A percentile compares a stretch with the other conserved stretches of the same genome.
Conservation (phyloP, 2,329 filamentous ascomycete species). For the Fusarium ambrosium region DNA sequence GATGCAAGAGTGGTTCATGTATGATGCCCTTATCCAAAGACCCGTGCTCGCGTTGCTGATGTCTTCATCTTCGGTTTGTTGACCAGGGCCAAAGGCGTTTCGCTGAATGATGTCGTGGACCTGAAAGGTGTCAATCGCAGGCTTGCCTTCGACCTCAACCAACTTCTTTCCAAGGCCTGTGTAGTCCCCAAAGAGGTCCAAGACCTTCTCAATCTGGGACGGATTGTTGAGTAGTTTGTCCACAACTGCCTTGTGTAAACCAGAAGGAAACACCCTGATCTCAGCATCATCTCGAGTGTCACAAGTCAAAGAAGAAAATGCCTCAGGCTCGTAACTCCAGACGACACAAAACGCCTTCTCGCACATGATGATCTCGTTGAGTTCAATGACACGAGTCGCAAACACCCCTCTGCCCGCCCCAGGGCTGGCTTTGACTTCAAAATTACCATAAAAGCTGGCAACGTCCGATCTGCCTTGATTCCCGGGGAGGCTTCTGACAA, state of each 20-base stretch:
- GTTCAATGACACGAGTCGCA: constrained; percentile 47
- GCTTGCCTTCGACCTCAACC: constrained; percentile 43
- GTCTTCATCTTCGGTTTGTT: constrained; percentile 46
- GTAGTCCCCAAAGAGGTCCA: constrained; percentile 48
- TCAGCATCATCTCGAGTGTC: constrained; percentile 46
- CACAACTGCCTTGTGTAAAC: constrained; percentile 48
- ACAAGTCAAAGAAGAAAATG: constrained; percentile 50
- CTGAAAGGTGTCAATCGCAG: constrained; percentile 50
- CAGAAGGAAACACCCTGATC: constrained; percentile 50
- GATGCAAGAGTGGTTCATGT: constrained; percentile 59
- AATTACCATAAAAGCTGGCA: constrained; percentile 47
- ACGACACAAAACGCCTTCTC: constrained; percentile 53
- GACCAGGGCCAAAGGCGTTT: constrained; percentile 51
- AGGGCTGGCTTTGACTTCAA: constrained; percentile 44
- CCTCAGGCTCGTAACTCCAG: constrained; percentile 49
- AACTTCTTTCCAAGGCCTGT: constrained; percentile 34
- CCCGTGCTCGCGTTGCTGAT: constrained; percentile 52
- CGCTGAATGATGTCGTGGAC: constrained; percentile 51
- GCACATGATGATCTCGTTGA: constrained; percentile 50
- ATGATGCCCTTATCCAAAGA: constrained; percentile 56
- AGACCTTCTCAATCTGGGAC: constrained; percentile 35
- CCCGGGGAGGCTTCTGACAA: constrained; percentile 41
- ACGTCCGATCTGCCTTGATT: constrained; percentile 48
- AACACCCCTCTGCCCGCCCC: constrained; percentile 55
- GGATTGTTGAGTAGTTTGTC: constrained; percentile 48